Evolutionary conservation across 1,284 basidiomycete species (phyloP).

Genomic region (Ganoderma sinense): DNA sequence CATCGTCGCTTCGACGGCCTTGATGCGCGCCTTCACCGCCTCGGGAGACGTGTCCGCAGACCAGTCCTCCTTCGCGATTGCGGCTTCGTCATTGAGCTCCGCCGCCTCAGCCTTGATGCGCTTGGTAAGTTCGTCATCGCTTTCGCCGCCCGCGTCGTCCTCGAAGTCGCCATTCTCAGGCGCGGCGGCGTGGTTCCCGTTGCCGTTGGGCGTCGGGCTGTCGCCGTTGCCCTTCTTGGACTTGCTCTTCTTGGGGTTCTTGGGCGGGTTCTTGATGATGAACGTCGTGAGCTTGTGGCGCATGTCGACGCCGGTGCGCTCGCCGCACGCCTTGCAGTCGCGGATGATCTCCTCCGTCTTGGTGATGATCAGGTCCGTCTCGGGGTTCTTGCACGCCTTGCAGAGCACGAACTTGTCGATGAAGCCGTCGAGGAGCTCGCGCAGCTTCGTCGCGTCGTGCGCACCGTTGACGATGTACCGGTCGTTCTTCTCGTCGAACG

Average conservation of each 20-base stretch:
- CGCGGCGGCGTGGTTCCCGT: constrained; percentile 39
- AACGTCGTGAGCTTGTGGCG: constrained; percentile 96
- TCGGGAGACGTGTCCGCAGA: constrained; percentile 92
- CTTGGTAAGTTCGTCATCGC: constrained; percentile 84
- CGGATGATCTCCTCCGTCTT: constrained; percentile 91
- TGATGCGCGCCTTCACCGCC: constrained; percentile 88
- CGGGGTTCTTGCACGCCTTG: constrained; percentile 98
- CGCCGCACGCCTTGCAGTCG: constrained; percentile 98
- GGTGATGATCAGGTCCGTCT: constrained; percentile 95
- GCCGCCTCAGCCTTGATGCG: constrained; percentile 90
- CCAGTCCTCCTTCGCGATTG: constrained; percentile 83
- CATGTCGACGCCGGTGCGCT: constrained; percentile 94
- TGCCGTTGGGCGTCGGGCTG: constrained; percentile 40
- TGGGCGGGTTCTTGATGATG: constrained; percentile 97
- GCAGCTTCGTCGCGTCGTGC: constrained; percentile 91
- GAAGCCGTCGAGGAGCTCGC: constrained; percentile 96
- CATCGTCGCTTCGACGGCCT: constrained; percentile 77
- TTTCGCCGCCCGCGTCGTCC: constrained; percentile 59
- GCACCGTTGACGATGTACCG: constrained; percentile 99
- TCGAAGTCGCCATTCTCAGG: constrained; percentile 56
- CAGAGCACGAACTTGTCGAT: constrained; percentile 99
- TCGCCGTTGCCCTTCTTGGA: constrained; percentile 53
- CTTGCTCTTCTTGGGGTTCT: constrained; percentile 84
- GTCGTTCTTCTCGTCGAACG: constrained; percentile 96
- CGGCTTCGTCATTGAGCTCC: constrained; percentile 68